phyloP scores from a whole-genome alignment of 768 basidiomycete species.

The Naganishia antarctica region DNA sequence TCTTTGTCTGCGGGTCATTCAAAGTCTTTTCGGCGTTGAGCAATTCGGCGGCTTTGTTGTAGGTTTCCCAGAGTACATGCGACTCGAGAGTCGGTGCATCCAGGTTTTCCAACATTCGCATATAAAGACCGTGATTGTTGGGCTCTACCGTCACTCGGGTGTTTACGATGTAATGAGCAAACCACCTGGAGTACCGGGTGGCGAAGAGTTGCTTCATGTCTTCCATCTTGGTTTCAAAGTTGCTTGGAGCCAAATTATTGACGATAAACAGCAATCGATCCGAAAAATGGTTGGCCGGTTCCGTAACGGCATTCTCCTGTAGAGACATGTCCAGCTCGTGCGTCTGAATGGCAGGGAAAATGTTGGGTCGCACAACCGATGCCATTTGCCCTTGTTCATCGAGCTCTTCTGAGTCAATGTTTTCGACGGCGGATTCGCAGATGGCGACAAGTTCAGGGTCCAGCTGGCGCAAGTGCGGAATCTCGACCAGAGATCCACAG shows the following conservation, averaged over 20 bases:
- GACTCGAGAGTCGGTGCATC: constrained; percentile 63
- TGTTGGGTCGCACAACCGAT: constrained; percentile 30
- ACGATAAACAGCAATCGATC: constrained; percentile 96
- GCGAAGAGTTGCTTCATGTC: constrained; percentile 84
- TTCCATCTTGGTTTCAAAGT: constrained; percentile 77
- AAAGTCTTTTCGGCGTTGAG: constrained; percentile 89
- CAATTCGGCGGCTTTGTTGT: constrained; percentile 73
- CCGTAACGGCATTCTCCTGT: constrained; percentile 58
- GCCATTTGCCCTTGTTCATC: constrained; percentile 32
- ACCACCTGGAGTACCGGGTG: constrained; percentile 83
- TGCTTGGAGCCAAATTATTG: constrained; percentile 92
- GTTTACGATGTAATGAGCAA: constrained; percentile 94
- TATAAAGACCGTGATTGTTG: constrained; percentile 92
- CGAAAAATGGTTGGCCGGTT: constrained; percentile 78
- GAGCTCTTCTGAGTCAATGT: constrained; percentile 36
- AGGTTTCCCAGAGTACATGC: constrained; percentile 88
- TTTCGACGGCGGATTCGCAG: constrained; percentile 59
- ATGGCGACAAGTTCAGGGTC: constrained; percentile 72
- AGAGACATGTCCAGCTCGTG: constrained; percentile 57
- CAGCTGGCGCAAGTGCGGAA: constrained; percentile 77
- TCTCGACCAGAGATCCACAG: constrained; percentile 79
- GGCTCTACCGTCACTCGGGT: constrained; percentile 92
- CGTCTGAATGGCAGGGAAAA: constrained; percentile 38
- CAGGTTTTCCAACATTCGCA: constrained; percentile 83
- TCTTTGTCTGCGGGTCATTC: constrained; percentile 76